phyloP scores from a whole-genome alignment of 345 rosid genomes.

The Cardamine occulta region DNA sequence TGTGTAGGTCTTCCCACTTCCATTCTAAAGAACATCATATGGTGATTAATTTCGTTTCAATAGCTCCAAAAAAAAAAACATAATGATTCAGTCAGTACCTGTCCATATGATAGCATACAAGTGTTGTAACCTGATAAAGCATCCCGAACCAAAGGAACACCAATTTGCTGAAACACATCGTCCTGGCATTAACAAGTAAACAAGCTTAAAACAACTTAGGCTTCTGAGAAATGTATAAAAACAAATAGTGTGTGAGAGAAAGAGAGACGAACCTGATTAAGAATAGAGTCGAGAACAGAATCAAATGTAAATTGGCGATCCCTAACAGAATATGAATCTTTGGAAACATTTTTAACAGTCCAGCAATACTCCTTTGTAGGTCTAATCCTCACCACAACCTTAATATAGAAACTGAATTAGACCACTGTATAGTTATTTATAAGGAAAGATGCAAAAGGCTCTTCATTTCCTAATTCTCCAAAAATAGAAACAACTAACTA shows the following conservation, averaged over 20 bases:
- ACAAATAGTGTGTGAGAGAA: background rate
- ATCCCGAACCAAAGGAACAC: slow-evolving; percentile 77
- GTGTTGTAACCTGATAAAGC: slow-evolving; percentile 91
- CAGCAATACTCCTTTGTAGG: slow-evolving; percentile 52
- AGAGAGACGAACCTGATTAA: slow-evolving; percentile 63
- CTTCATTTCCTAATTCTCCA: background rate
- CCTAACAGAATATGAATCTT: slow-evolving; percentile 58
- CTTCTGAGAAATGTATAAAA: background rate
- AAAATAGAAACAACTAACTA: slow-evolving; percentile 12
- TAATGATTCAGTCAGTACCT: slow-evolving; percentile 54
- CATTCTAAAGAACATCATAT: slow-evolving; percentile 53
- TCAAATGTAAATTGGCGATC: slow-evolving; percentile 76
- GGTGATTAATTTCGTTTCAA: background rate
- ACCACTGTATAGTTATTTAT: background rate
- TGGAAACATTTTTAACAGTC: slow-evolving; percentile 60
- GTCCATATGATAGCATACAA: slow-evolving; percentile 82
- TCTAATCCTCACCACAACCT: slow-evolving; percentile 89
- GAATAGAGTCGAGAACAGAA: slow-evolving; percentile 74
- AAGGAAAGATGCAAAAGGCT: slow-evolving; percentile 14
- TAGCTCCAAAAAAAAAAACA: background rate
- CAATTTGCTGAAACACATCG: slow-evolving; percentile 72
- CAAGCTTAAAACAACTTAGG: background rate
- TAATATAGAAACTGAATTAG: background rate
- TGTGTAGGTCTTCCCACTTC: slow-evolving; percentile 96
- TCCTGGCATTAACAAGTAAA: slow-evolving; percentile 54